phyloP scores from a whole-genome alignment of 208 protist species.

The Trypanosoma theileri region DNA sequence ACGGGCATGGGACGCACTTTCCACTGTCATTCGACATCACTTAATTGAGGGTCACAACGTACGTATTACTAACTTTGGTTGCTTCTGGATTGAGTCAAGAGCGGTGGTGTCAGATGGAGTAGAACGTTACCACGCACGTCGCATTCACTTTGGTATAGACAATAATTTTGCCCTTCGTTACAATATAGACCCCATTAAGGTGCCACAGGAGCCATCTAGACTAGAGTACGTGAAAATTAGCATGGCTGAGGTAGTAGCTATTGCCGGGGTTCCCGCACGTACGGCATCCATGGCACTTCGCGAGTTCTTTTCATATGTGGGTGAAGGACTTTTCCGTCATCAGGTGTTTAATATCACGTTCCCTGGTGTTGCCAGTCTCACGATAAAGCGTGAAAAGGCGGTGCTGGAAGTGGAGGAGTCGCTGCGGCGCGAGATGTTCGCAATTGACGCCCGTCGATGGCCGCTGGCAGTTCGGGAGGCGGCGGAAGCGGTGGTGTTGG shows the following conservation, averaged over 20 bases:
- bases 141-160: conserved; percentile 42
- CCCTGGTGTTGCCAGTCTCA: conserved; percentile 58
- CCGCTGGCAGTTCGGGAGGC: conserved; percentile 44
- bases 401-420: conserved; percentile 52
- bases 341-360: conserved; percentile 67
- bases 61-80: conserved; percentile 61
- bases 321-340: conserved; percentile 70
- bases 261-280: conserved; percentile 66
- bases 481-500: conserved; percentile 27
- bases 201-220: conserved; percentile 19
- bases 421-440: conserved; percentile 62
- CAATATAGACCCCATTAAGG: conserved; percentile 33
- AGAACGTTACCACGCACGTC: conserved; percentile 33
- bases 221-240: conserved; percentile 33
- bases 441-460: conserved; percentile 76
- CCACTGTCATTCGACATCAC: conserved; percentile 49
- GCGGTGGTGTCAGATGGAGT: conserved; percentile 41
- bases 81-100: conserved; percentile 59
- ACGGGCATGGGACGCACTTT: conserved; percentile 75
- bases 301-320: conserved; percentile 84
- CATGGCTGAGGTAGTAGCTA: conserved; percentile 65
- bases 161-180: conserved; percentile 37
- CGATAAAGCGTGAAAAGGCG: conserved; percentile 60
- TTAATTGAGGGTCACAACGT: conserved; percentile 63
- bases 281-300: conserved; percentile 61